Evolutionary conservation across 176 grass and related monocot genomes (phyloP).

Genomic region (Zoysia pacifica): DNA sequence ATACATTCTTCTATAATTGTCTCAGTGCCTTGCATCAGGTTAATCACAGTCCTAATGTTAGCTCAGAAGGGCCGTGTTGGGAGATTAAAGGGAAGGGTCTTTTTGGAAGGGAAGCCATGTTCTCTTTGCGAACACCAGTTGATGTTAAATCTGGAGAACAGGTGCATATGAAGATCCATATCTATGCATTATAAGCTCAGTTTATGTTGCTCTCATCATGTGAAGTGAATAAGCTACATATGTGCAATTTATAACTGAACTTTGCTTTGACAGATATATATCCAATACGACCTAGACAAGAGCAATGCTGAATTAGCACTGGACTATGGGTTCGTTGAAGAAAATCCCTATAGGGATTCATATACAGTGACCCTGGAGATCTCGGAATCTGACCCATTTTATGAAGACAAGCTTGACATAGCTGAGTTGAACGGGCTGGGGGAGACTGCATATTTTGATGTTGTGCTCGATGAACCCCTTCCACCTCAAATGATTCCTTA

Average conservation of each 20-base stretch:
- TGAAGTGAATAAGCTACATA: slow-evolving; percentile 22
- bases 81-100: slow-evolving; percentile 93
- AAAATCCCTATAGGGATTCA: slow-evolving; percentile 60
- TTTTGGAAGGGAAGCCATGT: slow-evolving; percentile 68
- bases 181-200: neutral
- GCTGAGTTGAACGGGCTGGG: slow-evolving; percentile 80
- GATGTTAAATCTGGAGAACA: slow-evolving; percentile 76
- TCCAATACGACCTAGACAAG: slow-evolving; percentile 84
- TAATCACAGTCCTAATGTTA: slow-evolving; percentile 71
- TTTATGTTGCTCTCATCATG: slow-evolving; percentile 2
- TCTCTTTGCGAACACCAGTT: slow-evolving; percentile 70
- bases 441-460: slow-evolving; percentile 84
- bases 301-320: slow-evolving; percentile 91
- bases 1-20: slow-evolving; percentile 27
- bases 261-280: slow-evolving; percentile 62
- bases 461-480: slow-evolving; percentile 62
- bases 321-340: slow-evolving; percentile 84
- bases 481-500: slow-evolving; percentile 78
- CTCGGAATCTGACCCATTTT: slow-evolving; percentile 85
- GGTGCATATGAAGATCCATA: slow-evolving; percentile 39
- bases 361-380: slow-evolving; percentile 91
- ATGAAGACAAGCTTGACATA: slow-evolving; percentile 90
- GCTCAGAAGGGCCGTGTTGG: slow-evolving; percentile 69
- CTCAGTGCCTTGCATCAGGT: slow-evolving; percentile 53
- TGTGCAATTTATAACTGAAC: slow-evolving; percentile 21